Percentiles rank a stretch among this genome's conserved stretches.
Conservation (phyloP, 352 stramenopile genomes). For the Globisporangium abappressorium region DNA sequence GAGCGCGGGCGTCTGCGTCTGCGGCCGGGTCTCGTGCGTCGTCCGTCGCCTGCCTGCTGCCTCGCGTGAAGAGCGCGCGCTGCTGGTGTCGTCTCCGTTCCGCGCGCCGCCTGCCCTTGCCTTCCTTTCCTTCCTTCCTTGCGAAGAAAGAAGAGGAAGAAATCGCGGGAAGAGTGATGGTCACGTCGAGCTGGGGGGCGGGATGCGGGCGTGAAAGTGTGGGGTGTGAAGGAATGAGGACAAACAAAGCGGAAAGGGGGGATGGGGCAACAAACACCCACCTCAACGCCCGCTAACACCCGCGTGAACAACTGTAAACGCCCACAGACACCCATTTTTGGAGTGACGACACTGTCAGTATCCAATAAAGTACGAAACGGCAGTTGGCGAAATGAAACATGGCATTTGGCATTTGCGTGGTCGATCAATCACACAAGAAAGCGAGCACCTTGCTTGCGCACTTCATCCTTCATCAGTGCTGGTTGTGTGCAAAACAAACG, state of each 20-base stretch:
- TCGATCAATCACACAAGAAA: too few species aligned
- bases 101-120: constrained; percentile 1
- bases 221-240: neutral
- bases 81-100: neutral
- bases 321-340: neutral
- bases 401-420: too few species aligned
- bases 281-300: neutral
- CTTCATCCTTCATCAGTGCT: too few species aligned
- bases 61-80: constrained; percentile 6
- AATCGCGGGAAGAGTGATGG: constrained; percentile 30
- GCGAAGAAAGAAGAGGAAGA: constrained; percentile 11
- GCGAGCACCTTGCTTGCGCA: too few species aligned
- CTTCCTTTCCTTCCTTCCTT: constrained; percentile 1
- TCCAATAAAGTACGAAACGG: constrained; percentile 1
- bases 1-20: neutral
- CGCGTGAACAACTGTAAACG: neutral
- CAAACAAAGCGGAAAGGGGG: neutral
- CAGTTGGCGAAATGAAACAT: too few species aligned
- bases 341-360: neutral
- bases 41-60: neutral
- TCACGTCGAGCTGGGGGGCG: constrained; percentile 15
- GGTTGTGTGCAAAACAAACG: too few species aligned
- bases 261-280: neutral
- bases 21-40: neutral
- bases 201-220: constrained; percentile 11